phyloP scores from a whole-genome alignment of 768 basidiomycete species.

The Serendipita indica region DNA sequence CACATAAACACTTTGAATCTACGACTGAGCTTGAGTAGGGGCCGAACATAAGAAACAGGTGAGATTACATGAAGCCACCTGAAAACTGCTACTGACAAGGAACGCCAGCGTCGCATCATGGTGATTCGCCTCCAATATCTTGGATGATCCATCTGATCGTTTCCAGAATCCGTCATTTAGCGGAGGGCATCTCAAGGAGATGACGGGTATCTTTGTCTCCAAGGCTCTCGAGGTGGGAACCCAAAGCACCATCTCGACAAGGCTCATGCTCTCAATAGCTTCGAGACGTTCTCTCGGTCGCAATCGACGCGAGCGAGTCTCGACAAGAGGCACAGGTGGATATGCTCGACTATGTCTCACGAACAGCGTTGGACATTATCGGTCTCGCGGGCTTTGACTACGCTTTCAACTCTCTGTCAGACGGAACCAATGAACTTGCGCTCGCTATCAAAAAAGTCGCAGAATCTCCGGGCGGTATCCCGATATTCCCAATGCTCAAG shows the following conservation, averaged over 20 bases:
- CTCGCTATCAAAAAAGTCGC: slow-evolving; percentile 22
- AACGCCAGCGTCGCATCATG: not conserved
- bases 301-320: not conserved
- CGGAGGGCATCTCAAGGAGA: not conserved
- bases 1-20: not conserved
- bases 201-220: not conserved
- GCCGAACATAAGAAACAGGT: slow-evolving; percentile 6
- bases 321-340: slow-evolving; percentile 29
- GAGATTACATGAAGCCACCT: not conserved
- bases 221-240: not conserved
- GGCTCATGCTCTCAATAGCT: not conserved
- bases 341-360: slow-evolving; percentile 47
- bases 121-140: not conserved
- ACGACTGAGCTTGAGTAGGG: not conserved
- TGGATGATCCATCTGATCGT: not conserved
- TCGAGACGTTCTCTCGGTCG: not conserved
- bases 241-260: not conserved
- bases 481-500: slow-evolving; percentile 14
- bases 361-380: slow-evolving; percentile 62
- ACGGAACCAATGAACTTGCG: slow-evolving; percentile 22
- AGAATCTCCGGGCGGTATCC: slow-evolving; percentile 2
- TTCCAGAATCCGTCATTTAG: slow-evolving; percentile 4
- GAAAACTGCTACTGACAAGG: not conserved
- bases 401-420: slow-evolving; percentile 22
- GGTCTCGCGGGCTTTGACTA: slow-evolving; percentile 42